A percentile compares a stretch with the other conserved stretches of the same genome.
phyloP scores from a whole-genome alignment of 2,329 filamentous ascomycete species.

The Clathrospora elynae region DNA sequence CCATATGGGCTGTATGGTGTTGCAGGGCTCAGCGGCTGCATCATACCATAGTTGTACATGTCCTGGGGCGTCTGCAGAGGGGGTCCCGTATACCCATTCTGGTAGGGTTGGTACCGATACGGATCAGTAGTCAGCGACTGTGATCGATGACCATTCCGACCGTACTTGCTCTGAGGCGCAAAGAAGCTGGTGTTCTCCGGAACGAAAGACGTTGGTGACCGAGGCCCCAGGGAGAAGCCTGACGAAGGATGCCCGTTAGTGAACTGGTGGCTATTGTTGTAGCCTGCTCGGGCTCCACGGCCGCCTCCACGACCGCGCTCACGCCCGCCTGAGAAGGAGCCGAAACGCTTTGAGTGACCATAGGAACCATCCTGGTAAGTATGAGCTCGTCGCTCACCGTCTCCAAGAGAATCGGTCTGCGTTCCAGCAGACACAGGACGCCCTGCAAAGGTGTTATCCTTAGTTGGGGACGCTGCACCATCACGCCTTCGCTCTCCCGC shows the following conservation, averaged over 20 bases:
- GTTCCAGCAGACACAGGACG: constrained; percentile 40
- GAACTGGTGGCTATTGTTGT: constrained; percentile 46
- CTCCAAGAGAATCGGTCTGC: constrained; percentile 43
- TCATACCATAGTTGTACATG: constrained; percentile 62
- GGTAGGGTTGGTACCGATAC: constrained; percentile 52
- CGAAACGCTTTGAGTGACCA: constrained; percentile 41
- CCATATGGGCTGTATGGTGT: constrained; percentile 61
- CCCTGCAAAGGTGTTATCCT: constrained; percentile 38
- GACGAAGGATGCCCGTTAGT: constrained; percentile 49
- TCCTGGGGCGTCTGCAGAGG: constrained; percentile 56
- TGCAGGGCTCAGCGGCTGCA: constrained; percentile 61
- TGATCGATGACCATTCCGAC: constrained; percentile 60
- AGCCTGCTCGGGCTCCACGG: constrained; percentile 53
- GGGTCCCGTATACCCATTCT: constrained; percentile 46
- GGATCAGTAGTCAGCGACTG: constrained; percentile 65
- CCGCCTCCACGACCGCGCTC: constrained; percentile 57
- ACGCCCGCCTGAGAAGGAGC: constrained; percentile 46
- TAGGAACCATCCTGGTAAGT: constrained; percentile 38
- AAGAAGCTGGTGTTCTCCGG: constrained; percentile 45
- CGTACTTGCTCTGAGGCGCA: constrained; percentile 49
- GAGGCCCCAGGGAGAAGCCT: constrained; percentile 43
- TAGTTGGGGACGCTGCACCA: constrained; percentile 38
- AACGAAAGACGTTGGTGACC: constrained; percentile 45
- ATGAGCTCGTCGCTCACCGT: constrained; percentile 39
- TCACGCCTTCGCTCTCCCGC: constrained; percentile 43